Conservation (phyloP, 2,329 filamentous ascomycete genomes). For the Xylariaceae sp. region DNA sequence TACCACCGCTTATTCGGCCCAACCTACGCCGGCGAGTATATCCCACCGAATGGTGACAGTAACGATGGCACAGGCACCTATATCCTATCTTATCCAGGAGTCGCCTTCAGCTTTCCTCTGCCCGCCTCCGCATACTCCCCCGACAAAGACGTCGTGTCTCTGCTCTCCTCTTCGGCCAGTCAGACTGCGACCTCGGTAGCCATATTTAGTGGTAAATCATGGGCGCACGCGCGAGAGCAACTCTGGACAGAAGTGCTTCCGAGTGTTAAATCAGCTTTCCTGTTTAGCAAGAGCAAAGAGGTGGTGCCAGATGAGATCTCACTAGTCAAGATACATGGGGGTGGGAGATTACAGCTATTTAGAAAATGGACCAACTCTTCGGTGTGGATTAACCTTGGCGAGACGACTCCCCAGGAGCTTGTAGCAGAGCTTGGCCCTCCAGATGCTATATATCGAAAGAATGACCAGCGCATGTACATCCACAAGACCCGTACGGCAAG, state of each 20-base stretch:
- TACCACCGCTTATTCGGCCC: slow-evolving; percentile 93
- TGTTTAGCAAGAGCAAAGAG: slow-evolving; percentile 71
- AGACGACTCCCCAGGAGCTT: slow-evolving; percentile 89
- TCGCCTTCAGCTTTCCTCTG: slow-evolving; percentile 88
- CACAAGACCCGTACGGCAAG: slow-evolving; percentile 63
- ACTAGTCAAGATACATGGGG: slow-evolving; percentile 72
- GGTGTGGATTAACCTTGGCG: slow-evolving; percentile 72
- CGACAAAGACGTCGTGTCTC: slow-evolving; percentile 75
- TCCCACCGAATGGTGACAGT: slow-evolving; percentile 58
- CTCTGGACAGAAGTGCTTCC: slow-evolving; percentile 75
- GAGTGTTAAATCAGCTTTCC: slow-evolving; percentile 68
- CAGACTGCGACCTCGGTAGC: slow-evolving; percentile 82
- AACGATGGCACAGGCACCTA: slow-evolving; percentile 66
- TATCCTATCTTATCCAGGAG: slow-evolving; percentile 88
- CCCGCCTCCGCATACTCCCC: slow-evolving; percentile 71
- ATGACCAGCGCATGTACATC: slow-evolving; percentile 83
- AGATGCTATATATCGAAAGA: slow-evolving; percentile 90
- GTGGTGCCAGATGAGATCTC: slow-evolving; percentile 87
- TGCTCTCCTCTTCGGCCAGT: slow-evolving; percentile 76
- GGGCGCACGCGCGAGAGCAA: slow-evolving; percentile 75
- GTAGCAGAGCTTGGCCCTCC: slow-evolving; percentile 88
- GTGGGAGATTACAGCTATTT: slow-evolving; percentile 73
- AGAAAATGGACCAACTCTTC: slow-evolving; percentile 66
- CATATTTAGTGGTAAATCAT: slow-evolving; percentile 85
- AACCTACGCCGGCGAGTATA: slow-evolving; percentile 90